phyloP scores from a whole-genome alignment of 169 alveolate species.

The Babesia caballi region DNA sequence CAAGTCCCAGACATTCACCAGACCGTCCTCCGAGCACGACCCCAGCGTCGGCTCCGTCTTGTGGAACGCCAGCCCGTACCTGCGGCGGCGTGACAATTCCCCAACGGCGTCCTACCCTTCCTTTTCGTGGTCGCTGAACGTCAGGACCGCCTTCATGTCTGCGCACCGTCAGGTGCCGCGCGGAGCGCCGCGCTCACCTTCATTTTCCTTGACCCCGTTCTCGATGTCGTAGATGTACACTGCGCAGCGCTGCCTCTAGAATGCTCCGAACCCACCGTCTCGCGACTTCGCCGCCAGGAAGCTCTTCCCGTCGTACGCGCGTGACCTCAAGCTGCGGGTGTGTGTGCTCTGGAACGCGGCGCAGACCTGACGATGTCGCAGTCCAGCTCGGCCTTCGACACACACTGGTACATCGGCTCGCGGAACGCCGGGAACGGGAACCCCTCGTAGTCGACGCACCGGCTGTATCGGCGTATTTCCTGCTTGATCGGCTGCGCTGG shows the following conservation, averaged over 20 bases:
- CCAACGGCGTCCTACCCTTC: conserved; percentile 36
- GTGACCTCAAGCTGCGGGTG: conserved; percentile 37
- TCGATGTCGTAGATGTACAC: conserved; percentile 48
- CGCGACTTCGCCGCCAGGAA: conserved; percentile 52
- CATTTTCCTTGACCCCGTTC: conserved; percentile 2
- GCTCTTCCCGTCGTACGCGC: conserved; percentile 22
- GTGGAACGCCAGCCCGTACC: conserved; percentile 60
- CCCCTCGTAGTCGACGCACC: conserved; percentile 66
- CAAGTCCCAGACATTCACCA: conserved; percentile 45
- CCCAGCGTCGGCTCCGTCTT: conserved; percentile 23
- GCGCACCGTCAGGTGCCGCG: not conserved
- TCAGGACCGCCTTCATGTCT: conserved; percentile 32
- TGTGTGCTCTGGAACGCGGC: not conserved
- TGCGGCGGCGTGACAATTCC: not conserved
- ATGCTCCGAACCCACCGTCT: conserved; percentile 30
- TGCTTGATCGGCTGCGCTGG: conserved; percentile 58
- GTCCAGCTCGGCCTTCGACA: conserved; percentile 22
- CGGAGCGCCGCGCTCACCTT: not conserved
- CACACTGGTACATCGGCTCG: conserved; percentile 63
- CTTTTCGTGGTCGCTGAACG: conserved; percentile 32
- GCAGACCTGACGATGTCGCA: conserved; percentile 54
- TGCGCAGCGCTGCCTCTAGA: not conserved
- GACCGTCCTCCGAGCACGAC: conserved; percentile 62
- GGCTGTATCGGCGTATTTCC: conserved; percentile 45
- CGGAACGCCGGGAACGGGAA: conserved; percentile 52